Percentiles rank a stretch among this genome's conserved stretches.
phyloP scores from a whole-genome alignment of 2,329 filamentous ascomycete genomes.

The Diaporthe sp. region DNA sequence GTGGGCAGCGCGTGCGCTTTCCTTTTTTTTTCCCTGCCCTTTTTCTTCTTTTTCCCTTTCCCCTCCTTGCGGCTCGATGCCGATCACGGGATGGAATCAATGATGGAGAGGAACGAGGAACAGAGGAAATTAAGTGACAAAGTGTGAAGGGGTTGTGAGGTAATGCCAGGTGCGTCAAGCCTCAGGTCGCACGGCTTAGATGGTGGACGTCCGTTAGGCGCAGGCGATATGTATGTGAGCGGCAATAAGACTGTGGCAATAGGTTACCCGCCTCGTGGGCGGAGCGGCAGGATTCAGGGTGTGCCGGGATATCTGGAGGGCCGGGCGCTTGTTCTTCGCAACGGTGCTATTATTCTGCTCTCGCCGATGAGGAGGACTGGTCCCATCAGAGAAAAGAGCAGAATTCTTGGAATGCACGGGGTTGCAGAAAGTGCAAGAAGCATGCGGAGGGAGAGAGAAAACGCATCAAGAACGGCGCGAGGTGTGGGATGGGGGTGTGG shows the following conservation, averaged over 20 bases:
- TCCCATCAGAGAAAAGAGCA: conserved; percentile 34
- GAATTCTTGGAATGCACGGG: conserved; percentile 31
- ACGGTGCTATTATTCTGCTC: conserved; percentile 44
- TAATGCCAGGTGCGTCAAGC: conserved; percentile 41
- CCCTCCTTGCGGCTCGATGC: conserved; percentile 15
- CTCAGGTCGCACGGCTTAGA: conserved; percentile 42
- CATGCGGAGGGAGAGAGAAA: conserved; percentile 41
- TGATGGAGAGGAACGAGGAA: conserved; percentile 35
- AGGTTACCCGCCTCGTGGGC: conserved; percentile 47
- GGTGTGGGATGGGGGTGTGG: conserved; percentile 51
- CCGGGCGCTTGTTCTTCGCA: conserved; percentile 53
- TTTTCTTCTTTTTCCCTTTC: background rate
- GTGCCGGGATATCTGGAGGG: conserved; percentile 42
- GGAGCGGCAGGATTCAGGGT: conserved; percentile 45
- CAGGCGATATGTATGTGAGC: conserved; percentile 51
- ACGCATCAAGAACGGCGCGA: conserved; percentile 42
- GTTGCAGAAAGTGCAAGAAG: conserved; percentile 39
- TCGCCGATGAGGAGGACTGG: conserved; percentile 31
- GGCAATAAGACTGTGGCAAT: conserved; percentile 47
- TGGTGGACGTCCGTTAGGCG: conserved; percentile 47
- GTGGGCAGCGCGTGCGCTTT: conserved; percentile 36
- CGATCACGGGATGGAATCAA: conserved; percentile 1
- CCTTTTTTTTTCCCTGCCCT: background rate
- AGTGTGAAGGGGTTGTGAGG: conserved; percentile 26
- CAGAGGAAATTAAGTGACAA: conserved; percentile 38